Conservation (phyloP, 371 early-diverging fungal species). For the Funneliformis caledonium region DNA sequence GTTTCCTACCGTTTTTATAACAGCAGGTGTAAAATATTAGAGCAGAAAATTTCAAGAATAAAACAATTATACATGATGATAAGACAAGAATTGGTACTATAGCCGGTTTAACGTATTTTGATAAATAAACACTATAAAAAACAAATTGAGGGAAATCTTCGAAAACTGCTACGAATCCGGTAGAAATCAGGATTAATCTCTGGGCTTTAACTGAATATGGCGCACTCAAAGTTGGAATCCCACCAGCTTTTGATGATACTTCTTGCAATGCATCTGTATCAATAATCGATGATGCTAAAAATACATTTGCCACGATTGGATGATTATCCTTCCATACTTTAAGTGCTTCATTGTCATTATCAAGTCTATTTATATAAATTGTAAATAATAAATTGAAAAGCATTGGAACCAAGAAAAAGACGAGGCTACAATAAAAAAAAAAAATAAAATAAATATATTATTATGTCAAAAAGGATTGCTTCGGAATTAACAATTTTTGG, state of each 20-base stretch:
- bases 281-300: background rate
- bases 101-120: background rate
- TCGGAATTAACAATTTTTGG: background rate
- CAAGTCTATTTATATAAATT: background rate
- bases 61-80: background rate
- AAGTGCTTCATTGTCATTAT: background rate
- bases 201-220: background rate
- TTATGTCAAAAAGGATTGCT: background rate
- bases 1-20: background rate
- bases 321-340: background rate
- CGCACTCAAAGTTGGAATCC: background rate
- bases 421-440: background rate
- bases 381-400: background rate
- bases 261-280: conserved; percentile 7
- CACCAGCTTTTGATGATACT: background rate
- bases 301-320: background rate
- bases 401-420: background rate
- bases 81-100: conserved; percentile 5
- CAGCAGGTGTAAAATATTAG: background rate
- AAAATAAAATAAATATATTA: background rate
- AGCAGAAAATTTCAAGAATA: background rate
- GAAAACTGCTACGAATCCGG: background rate
- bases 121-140: background rate
- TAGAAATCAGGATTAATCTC: background rate
- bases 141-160: conserved; percentile 21